Evolutionary conservation across 2,329 filamentous ascomycete species (phyloP), one percentile per base, ranked within the genome.

Genomic region (Pyrenophora teres): DNA sequence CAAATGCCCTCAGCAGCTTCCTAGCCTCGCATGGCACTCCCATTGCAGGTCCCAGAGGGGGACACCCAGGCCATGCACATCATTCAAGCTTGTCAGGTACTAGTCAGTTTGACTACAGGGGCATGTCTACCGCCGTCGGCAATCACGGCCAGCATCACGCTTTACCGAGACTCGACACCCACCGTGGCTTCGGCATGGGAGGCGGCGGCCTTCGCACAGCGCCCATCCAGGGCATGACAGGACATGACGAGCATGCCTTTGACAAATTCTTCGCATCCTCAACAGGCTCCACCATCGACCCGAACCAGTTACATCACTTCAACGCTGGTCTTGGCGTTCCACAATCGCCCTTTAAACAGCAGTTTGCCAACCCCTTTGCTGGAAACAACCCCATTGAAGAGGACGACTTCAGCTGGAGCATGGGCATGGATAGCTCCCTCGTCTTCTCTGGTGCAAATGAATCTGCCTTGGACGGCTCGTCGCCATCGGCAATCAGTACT

Each of bases 401-500:
- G 32, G 92, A 96, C 45, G 89, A 93, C 60, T 90, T 94, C 70
- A 89, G 92, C 64, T 97, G 92, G 92, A 84, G 86, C 76, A 87
- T 87, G 52, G 88, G 88, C 18, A 89, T 96, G 70, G 90, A 94
- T 58, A 85, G 87, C 65, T 85, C 89, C 39, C 82, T 74, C 65
- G 65, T 68, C 54, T 73, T 69, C 63, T 46, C 65, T 7, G 84
- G 83, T 50, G 77, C 80, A 48, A 88, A 88, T 65, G 92, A 96
- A 63, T 88, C 87, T 60, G 91, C 90, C 23, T 84, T 97, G 46
- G 93, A 96, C 65, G 92, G 89, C 52, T 97, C 94, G 9, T 97
- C 94, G 12, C 94, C 94, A 13, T 97, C 94, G 7, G 92, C 92
- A 40, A 93, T 97, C 73, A 97, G 93, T 77, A 96, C 90, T 37